Evolutionary conservation across 2,329 filamentous ascomycete species (phyloP).

Genomic region (Nigrospora osmanthi): DNA sequence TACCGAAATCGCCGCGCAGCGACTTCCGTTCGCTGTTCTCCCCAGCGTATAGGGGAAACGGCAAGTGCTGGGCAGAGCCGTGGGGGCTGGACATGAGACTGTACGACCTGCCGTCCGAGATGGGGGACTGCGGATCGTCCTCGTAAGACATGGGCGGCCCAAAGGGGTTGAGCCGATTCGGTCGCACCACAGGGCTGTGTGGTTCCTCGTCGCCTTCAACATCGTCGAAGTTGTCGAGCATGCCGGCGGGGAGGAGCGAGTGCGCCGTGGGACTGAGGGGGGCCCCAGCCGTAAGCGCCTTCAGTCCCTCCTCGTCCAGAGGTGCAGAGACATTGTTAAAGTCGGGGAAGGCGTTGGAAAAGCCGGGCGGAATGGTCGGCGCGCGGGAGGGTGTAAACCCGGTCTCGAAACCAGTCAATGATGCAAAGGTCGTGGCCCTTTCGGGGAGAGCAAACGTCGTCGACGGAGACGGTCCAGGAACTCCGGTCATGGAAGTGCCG

Average conservation of each 20-base stretch:
- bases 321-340: conserved; percentile 31
- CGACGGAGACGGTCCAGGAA: conserved; percentile 31
- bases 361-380: conserved; percentile 35
- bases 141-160: conserved; percentile 25
- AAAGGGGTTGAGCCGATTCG: conserved; percentile 25
- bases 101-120: conserved; percentile 48
- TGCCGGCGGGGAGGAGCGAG: conserved; percentile 62
- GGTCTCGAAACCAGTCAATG: conserved; percentile 29
- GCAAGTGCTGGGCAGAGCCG: conserved; percentile 50
- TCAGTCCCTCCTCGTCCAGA: conserved; percentile 55
- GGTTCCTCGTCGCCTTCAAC: conserved; percentile 56
- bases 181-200: conserved; percentile 29
- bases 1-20: conserved; percentile 23
- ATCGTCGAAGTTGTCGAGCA: conserved; percentile 53
- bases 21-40: conserved; percentile 39
- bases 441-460: conserved; percentile 30
- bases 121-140: conserved; percentile 50
- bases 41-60: conserved; percentile 39
- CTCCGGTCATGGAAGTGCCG: conserved; percentile 37
- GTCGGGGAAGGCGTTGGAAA: conserved; percentile 46
- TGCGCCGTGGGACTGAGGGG: conserved; percentile 73
- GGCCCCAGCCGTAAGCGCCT: conserved; percentile 53
- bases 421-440: conserved; percentile 28
- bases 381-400: conserved; percentile 32
- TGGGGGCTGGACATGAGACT: conserved; percentile 55